Percentiles rank a stretch among this genome's conserved stretches.
phyloP scores from a whole-genome alignment of 2,329 filamentous ascomycete genomes.

The Fusarium floridanum region DNA sequence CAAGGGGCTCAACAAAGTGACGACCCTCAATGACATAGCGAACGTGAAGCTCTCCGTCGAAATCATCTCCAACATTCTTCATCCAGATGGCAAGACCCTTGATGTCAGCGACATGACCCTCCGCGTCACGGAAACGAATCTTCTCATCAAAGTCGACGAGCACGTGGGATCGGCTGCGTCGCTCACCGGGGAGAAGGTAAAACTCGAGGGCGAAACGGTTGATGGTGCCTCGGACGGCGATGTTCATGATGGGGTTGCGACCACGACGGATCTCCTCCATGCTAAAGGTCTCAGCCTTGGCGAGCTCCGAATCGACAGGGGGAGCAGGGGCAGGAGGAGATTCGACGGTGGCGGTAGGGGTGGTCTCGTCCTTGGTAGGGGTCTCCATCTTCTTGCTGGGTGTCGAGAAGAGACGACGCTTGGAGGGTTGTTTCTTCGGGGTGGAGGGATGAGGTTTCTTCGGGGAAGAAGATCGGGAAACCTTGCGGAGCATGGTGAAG shows the following conservation, averaged over 20 bases:
- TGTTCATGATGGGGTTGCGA: background rate
- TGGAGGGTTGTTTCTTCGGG: background rate
- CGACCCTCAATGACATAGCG: slow-evolving; percentile 4
- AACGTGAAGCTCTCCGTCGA: slow-evolving; percentile 1
- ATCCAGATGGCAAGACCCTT: slow-evolving; percentile 26
- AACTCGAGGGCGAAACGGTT: background rate
- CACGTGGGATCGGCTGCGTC: background rate
- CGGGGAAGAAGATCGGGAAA: background rate
- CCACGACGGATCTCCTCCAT: background rate
- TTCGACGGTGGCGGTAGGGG: background rate
- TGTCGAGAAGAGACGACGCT: background rate
- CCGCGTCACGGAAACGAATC: background rate
- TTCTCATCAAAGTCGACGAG: background rate
- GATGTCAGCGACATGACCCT: background rate
- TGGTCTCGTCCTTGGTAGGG: background rate
- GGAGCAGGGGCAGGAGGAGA: background rate
- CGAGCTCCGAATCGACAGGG: background rate
- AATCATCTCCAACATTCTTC: background rate
- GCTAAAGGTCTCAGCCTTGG: background rate
- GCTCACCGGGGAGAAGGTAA: background rate
- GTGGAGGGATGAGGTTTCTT: background rate
- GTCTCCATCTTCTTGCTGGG: background rate
- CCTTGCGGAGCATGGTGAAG: background rate
- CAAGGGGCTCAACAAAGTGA: slow-evolving; percentile 1
- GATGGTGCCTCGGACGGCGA: background rate